Percentiles rank a stretch among this genome's conserved stretches.
phyloP scores from a whole-genome alignment of 495 filamentous ascomycete species.

The Penicillium silybi region DNA sequence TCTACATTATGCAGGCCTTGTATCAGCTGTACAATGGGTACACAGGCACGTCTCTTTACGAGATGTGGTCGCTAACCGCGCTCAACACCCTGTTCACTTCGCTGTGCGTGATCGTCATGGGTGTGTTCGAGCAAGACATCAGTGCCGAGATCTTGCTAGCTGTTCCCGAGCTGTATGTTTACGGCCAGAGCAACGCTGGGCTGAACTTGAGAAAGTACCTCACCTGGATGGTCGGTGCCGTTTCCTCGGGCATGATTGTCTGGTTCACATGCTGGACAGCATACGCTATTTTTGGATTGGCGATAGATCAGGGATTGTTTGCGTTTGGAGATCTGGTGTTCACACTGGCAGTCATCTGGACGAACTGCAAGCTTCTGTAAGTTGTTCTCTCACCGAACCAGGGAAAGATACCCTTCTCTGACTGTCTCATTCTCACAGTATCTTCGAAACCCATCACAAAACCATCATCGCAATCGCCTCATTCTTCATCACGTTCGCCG shows the following conservation, averaged over 20 bases:
- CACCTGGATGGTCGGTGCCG: background rate
- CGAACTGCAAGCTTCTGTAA: background rate
- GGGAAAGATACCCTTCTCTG: background rate
- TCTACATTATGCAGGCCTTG: background rate
- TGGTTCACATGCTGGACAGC: background rate
- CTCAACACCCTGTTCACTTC: background rate
- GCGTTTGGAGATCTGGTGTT: background rate
- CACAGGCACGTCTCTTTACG: background rate
- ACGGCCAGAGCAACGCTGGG: background rate
- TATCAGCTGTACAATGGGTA: background rate
- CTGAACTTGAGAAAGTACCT: background rate
- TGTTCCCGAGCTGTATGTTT: background rate
- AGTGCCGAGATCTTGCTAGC: background rate
- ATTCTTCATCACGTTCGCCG: background rate
- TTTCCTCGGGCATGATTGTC: background rate
- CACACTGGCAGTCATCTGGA: background rate
- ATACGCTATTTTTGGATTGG: background rate
- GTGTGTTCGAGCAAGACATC: background rate
- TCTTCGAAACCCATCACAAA: background rate
- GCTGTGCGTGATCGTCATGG: background rate
- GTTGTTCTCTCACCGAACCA: background rate
- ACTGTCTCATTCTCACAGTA: background rate
- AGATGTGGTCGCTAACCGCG: background rate
- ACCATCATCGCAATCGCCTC: background rate
- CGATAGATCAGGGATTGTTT: background rate